These are phyloP conservation scores for Calycina herbarum DNA, from an alignment of 2,329 filamentous ascomycete genomes.

Conservation along the genomic window DNA sequence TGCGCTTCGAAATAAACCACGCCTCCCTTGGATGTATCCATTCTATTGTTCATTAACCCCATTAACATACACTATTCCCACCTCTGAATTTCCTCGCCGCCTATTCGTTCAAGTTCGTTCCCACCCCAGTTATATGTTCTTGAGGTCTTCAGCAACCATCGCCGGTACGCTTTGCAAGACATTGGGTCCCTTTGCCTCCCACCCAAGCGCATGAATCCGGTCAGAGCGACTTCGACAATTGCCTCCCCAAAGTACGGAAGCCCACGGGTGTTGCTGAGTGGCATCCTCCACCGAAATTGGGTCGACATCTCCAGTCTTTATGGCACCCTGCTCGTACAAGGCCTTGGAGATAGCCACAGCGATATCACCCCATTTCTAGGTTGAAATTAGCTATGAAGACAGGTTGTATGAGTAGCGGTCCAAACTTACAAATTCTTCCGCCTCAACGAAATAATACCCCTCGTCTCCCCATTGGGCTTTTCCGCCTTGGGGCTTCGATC, in stretches of 20 bases:
- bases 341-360: constrained; percentile 46
- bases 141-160: constrained; percentile 28
- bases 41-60: neutral
- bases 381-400: neutral
- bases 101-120: neutral
- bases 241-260: constrained; percentile 33
- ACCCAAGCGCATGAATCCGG: constrained; percentile 27
- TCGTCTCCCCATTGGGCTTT: constrained; percentile 50
- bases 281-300: constrained; percentile 29
- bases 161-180: constrained; percentile 25
- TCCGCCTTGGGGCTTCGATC: constrained; percentile 44
- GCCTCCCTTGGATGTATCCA: neutral
- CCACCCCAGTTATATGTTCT: constrained; percentile 10
- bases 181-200: constrained; percentile 25
- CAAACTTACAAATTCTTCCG: constrained; percentile 43
- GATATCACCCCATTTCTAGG: constrained; percentile 51
- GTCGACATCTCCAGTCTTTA: constrained; percentile 35
- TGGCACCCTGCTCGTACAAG: constrained; percentile 48
- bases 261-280: constrained; percentile 29
- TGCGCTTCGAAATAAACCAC: neutral
- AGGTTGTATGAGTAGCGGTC: neutral
- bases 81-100: neutral
- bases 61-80: neutral
- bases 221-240: constrained; percentile 30
- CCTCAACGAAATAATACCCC: constrained; percentile 59